These are phyloP conservation scores for Arthrocladium fulminans DNA, from an alignment of 2,329 filamentous ascomycete genomes.

Conservation along the genomic window DNA sequence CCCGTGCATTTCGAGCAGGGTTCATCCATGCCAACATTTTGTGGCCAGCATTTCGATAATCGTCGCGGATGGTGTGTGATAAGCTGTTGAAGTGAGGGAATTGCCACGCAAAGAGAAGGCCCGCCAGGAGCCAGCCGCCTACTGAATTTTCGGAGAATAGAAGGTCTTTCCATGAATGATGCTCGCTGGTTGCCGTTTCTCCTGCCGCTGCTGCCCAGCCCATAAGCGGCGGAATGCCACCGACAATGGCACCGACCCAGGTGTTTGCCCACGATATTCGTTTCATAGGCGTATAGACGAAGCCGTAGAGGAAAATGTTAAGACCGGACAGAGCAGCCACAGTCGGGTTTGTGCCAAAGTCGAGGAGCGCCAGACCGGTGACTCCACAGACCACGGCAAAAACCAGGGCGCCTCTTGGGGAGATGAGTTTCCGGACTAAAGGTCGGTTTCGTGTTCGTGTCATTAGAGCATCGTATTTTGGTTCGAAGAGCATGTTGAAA, in stretches of 20 bases:
- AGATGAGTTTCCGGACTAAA: constrained; percentile 72
- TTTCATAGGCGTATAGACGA: constrained; percentile 87
- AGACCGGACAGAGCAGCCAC: constrained; percentile 73
- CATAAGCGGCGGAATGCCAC: constrained; percentile 92
- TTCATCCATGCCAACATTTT: constrained; percentile 78
- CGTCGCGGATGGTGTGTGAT: constrained; percentile 77
- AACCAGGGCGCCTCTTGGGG: constrained; percentile 58
- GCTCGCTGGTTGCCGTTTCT: constrained; percentile 63
- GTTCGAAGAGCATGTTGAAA: constrained; percentile 96
- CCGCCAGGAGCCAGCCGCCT: constrained; percentile 83
- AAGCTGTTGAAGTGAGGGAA: constrained; percentile 97
- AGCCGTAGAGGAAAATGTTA: constrained; percentile 86
- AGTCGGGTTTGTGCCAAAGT: constrained; percentile 88
- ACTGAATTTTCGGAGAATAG: constrained; percentile 59
- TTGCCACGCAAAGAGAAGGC: constrained; percentile 86
- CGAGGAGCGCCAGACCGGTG: constrained; percentile 63
- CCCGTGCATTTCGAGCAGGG: constrained; percentile 72
- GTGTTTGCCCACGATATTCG: constrained; percentile 80
- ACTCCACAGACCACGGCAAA: constrained; percentile 70
- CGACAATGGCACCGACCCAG: constrained; percentile 87
- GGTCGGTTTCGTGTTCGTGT: constrained; percentile 83
- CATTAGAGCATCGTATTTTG: constrained; percentile 84
- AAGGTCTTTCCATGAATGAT: constrained; percentile 68
- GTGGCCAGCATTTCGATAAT: constrained; percentile 66
- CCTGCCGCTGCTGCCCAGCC: constrained; percentile 94